Evolutionary conservation across 768 basidiomycete species (phyloP), one percentile per base, ranked within the genome.

Genomic region (Pleurotus salmoneostramineus): DNA sequence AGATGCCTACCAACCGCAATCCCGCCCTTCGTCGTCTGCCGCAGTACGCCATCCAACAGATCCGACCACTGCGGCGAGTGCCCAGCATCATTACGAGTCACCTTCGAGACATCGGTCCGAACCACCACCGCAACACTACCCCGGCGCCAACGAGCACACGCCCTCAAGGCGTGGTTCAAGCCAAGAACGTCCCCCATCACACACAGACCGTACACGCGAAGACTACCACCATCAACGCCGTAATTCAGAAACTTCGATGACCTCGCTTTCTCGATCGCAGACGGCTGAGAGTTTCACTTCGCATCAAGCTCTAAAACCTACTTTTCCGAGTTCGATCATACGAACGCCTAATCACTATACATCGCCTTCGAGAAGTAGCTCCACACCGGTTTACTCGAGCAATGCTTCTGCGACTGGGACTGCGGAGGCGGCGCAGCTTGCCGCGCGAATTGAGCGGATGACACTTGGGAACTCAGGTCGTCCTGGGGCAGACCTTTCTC

Each of bases 311-410:
- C 79, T 89, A 14, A 81, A 83, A 45, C 76, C 86, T 1, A 89
- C 89, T 1, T 91, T 90, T 63, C 85, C 85, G 1, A 64, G 81
- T n/a, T 82, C 74, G 56, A 85, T 89, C 66, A 74, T 90, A 34
- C 85, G 89, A 49, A 88, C 83, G 3, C 89, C 89, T 1, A 76
- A 78, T 4, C 79, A 89, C 64, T 90, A 89, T 61, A 1, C 21
- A 27, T 64, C 69, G 4, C 67, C 67, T 11, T 56, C 62, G 42
- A 64, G 62, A 32, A 46, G 66, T 42, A 52, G 64, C 46, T 63
- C 65, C 6, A 50, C 61, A 8, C 58, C 63, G 12, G 56, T 58
- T 59, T 57, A 68, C 36, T 61, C 56, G 55, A 50, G 63, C 59
- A 42, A 62, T 47, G 59, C 66, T 35, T 56, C 58, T 40, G 60